Conservation (phyloP, 345 rosid genomes). For the Angophora floribunda region DNA sequence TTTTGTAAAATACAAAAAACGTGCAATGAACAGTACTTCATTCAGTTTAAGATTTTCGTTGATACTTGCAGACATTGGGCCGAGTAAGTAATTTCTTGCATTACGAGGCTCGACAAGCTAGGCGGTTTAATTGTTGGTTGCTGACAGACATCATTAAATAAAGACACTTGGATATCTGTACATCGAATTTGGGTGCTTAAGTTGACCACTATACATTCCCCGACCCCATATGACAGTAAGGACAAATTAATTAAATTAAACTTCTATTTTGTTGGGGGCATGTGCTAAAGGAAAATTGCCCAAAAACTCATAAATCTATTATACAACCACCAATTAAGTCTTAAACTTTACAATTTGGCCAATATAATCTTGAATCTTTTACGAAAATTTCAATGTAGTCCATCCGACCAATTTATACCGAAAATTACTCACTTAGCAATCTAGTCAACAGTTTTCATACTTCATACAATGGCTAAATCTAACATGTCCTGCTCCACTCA, state of each 20-base stretch:
- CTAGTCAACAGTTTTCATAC: rapidly evolving
- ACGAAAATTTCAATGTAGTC: background rate
- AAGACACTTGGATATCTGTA: background rate
- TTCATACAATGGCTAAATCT: background rate
- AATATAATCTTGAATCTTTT: background rate
- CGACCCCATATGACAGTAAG: background rate
- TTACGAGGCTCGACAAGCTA: background rate
- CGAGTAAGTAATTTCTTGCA: background rate
- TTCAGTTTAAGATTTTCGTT: background rate
- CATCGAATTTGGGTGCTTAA: background rate
- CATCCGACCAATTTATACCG: rapidly evolving
- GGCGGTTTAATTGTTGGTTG: background rate
- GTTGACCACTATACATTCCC: background rate
- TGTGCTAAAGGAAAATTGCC: background rate
- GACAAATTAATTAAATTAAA: background rate
- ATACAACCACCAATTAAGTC: background rate
- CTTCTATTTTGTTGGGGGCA: background rate
- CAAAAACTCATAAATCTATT: background rate
- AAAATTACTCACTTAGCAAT: rapidly evolving
- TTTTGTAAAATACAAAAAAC: background rate
- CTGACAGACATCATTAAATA: background rate
- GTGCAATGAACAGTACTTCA: background rate
- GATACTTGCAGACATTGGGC: background rate
- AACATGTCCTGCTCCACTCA: background rate
- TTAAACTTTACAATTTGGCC: background rate